Conservation (phyloP, 257 asterid species). For the Ballota nigra region DNA sequence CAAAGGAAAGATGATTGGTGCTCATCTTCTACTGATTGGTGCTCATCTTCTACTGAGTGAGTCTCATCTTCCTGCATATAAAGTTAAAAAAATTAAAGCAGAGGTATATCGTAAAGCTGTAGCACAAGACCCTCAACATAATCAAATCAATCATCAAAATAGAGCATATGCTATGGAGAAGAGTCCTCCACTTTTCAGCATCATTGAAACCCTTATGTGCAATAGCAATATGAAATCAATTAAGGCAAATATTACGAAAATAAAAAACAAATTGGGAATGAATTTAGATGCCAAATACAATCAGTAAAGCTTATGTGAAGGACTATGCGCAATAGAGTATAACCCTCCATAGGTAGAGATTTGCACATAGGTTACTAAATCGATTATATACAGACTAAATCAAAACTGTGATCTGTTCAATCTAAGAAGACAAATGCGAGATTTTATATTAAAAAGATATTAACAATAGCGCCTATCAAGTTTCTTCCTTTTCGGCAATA, state of each 20-base stretch:
- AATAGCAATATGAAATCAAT: conserved; percentile 1
- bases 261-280: not conserved
- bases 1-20: conserved; percentile 31
- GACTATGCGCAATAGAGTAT: too few species aligned
- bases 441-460: too few species aligned
- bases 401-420: conserved; percentile 7
- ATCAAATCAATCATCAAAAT: not conserved
- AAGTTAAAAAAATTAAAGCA: not conserved
- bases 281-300: conserved; percentile 23
- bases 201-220: not conserved
- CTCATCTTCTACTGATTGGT: conserved; percentile 46
- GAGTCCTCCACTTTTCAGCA: not conserved
- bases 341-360: conserved; percentile 26
- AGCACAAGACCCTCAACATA: not conserved
- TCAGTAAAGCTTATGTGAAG: too few species aligned
- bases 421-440: not conserved
- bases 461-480: too few species aligned
- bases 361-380: conserved; percentile 26
- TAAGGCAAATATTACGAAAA: not conserved
- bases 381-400: conserved; percentile 33
- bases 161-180: not conserved
- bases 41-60: conserved; percentile 41
- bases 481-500: too few species aligned
- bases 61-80: conserved; percentile 18
- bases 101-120: not conserved